Conservation (phyloP, 2,329 filamentous ascomycete species). For the Penicillium concentricum region DNA sequence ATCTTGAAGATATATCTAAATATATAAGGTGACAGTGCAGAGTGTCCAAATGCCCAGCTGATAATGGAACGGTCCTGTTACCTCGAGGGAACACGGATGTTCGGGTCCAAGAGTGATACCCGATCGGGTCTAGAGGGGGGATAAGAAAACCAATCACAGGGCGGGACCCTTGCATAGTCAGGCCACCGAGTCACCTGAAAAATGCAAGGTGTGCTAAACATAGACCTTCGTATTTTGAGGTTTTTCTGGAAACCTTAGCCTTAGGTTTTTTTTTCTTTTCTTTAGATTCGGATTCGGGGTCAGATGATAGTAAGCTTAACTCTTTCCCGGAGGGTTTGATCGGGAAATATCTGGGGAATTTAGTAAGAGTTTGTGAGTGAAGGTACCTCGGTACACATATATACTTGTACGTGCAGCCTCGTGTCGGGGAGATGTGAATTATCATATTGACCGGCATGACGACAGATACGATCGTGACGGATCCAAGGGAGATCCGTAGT, state of each 20-base stretch:
- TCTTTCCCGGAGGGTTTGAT: neutral
- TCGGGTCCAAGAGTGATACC: conserved; percentile 1
- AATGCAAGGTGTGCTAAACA: conserved; percentile 28
- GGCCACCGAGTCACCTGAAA: conserved; percentile 26
- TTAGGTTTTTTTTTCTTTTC: neutral
- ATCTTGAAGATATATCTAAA: neutral
- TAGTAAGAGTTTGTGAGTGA: no score
- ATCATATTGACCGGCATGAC: conserved; percentile 8
- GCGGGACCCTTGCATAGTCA: conserved; percentile 22
- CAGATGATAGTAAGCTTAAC: conserved; percentile 3
- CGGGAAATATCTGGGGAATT: neutral
- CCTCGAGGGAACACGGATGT: neutral
- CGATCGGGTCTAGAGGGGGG: neutral
- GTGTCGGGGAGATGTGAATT: conserved; percentile 4
- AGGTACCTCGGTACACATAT: no score
- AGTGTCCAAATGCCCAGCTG: conserved; percentile 8
- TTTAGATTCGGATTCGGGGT: neutral
- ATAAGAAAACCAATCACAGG: conserved; percentile 15
- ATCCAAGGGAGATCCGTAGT: conserved; percentile 5
- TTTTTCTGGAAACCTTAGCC: neutral
- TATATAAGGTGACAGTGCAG: conserved; percentile 33
- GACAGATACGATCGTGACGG: conserved; percentile 4
- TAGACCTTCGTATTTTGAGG: conserved; percentile 11
- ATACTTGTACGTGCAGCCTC: no score
- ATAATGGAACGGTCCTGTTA: neutral